These are phyloP conservation scores for Fusarium beomiforme DNA, from an alignment of 2,329 filamentous ascomycete species.

Conservation along the genomic window DNA sequence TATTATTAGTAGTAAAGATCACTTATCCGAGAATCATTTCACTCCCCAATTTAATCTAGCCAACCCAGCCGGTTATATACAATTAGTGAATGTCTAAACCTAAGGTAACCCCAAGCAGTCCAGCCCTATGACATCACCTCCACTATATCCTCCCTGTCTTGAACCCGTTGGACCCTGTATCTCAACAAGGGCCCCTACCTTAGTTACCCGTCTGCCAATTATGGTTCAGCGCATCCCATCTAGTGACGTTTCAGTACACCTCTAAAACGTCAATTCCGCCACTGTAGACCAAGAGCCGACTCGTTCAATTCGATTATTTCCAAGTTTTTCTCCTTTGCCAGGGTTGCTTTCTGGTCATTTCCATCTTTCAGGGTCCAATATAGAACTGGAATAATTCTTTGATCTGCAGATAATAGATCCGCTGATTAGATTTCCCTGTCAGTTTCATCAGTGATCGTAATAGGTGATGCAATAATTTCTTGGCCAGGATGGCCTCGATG, in stretches of 20 bases:
- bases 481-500: background rate
- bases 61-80: background rate
- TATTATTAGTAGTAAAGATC: background rate
- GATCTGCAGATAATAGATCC: background rate
- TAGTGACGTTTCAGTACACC: constrained; percentile 35
- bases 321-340: constrained; percentile 22
- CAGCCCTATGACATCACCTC: constrained; percentile 41
- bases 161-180: constrained; percentile 38
- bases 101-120: background rate
- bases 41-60: background rate
- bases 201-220: constrained; percentile 30
- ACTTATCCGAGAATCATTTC: background rate
- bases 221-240: background rate
- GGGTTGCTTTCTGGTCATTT: background rate
- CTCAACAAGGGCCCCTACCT: background rate
- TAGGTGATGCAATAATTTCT: constrained; percentile 32
- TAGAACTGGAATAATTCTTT: background rate
- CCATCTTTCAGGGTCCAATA: constrained; percentile 2
- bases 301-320: constrained; percentile 7
- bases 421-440: constrained; percentile 11
- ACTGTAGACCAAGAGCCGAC: background rate
- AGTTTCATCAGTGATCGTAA: constrained; percentile 34
- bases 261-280: constrained; percentile 22
- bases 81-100: background rate
- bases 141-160: constrained; percentile 9